Evolutionary conservation across 345 rosid genomes (phyloP), one percentile per base, ranked within the genome.

Genomic region (Dovyalis caffra): DNA sequence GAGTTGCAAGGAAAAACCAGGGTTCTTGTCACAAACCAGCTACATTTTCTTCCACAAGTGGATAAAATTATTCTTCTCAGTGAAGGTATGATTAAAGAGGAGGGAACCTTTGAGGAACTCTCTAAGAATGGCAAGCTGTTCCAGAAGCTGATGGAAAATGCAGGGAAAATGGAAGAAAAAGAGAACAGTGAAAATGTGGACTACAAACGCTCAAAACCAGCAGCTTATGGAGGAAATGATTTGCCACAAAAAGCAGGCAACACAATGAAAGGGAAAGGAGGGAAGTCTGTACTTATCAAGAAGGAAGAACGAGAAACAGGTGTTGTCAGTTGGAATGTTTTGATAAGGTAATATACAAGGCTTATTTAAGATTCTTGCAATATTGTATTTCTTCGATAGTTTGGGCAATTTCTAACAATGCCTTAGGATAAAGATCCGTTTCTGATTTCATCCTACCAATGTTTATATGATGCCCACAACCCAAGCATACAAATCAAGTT

Each of bases 11-110:
- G 75, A 60, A 96, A 86, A 85, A 96, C 99, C 11, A 90, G 99
- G 78, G 98, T 96, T 83, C 98, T 96, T 79, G 99, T 96, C 82
- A 96, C 99, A 40, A 96, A 96, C 86, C 99, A 96, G 83, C 87
- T 96, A 78, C 99, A 96, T 83, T 96, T 96, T 78, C 95, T 96
- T 40, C 92, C 99, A 64, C 97, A 91, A 82, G 99, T 96, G 80
- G 99, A 96, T 77, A 91, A 85, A 82, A 90, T 96, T 68, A 74
- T 96, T 64, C 83, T 96, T 74, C 94, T 96, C 74, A 97, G 94
- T 78, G 97, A 96, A 63, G 99, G 99, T 40, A 83, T 70, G 69
- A 84, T 96, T 58, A 92, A 92, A 85, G 99, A 92, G 84, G 98
- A 90, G 78, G 99, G 99, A 74, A 93, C 98, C 72, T 96, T 93